phyloP scores from a whole-genome alignment of 2,329 filamentous ascomycete species.

The Xylaria sp. region DNA sequence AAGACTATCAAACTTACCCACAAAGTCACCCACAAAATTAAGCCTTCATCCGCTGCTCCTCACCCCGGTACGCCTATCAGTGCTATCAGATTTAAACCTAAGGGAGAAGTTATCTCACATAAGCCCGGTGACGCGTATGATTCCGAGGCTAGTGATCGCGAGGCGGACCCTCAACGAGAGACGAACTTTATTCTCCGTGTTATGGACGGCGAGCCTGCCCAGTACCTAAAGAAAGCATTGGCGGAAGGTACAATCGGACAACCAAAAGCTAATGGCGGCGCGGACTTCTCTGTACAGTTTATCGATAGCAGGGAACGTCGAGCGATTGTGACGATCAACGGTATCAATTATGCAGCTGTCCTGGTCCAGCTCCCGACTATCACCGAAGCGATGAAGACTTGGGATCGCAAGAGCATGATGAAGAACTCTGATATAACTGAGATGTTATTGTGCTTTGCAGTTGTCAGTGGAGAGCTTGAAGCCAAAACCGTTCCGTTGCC shows the following conservation, averaged over 20 bases:
- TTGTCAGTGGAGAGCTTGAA: constrained; percentile 72
- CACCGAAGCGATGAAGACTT: constrained; percentile 91
- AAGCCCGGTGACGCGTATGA: constrained; percentile 91
- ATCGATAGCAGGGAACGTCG: constrained; percentile 78
- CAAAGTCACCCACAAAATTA: constrained; percentile 57
- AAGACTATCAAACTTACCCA: constrained; percentile 66
- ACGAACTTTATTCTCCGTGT: constrained; percentile 91
- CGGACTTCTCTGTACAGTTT: constrained; percentile 84
- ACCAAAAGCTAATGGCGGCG: constrained; percentile 70
- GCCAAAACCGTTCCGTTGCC: constrained; percentile 75
- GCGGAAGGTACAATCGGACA: constrained; percentile 80
- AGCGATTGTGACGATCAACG: constrained; percentile 76
- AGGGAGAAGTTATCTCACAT: constrained; percentile 74
- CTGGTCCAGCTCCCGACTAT: constrained; percentile 88
- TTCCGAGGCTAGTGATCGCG: constrained; percentile 91
- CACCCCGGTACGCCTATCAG: constrained; percentile 49
- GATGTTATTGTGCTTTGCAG: constrained; percentile 83
- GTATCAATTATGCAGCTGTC: constrained; percentile 77
- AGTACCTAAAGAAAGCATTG: constrained; percentile 81
- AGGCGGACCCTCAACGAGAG: constrained; percentile 87
- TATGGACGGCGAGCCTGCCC: constrained; percentile 84
- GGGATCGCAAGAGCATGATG: constrained; percentile 87
- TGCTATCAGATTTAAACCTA: constrained; percentile 67
- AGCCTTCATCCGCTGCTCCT: constrained; percentile 45
- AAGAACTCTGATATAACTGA: constrained; percentile 90